phyloP scores from a whole-genome alignment of 371 early-diverging fungal genomes.

The Mucor sp. region DNA sequence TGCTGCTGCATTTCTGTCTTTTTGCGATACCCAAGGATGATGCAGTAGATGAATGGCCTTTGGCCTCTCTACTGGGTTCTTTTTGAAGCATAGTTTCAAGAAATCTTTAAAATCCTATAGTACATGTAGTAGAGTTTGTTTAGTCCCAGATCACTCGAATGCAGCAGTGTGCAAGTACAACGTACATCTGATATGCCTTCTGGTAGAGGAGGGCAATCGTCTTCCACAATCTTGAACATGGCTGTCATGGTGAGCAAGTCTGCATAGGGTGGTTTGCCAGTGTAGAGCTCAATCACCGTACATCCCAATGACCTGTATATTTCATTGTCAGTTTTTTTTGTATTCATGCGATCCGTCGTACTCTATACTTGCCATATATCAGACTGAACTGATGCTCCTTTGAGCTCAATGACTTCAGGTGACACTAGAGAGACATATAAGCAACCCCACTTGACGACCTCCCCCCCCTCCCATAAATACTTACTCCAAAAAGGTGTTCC shows the following conservation, averaged over 20 bases:
- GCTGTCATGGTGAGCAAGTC: slow-evolving; percentile 85
- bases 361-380: slow-evolving; percentile 77
- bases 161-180: too few species aligned
- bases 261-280: slow-evolving; percentile 88
- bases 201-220: slow-evolving; percentile 83
- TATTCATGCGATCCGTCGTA: too few species aligned
- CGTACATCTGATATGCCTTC: slow-evolving; percentile 65
- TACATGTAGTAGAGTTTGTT: too few species aligned
- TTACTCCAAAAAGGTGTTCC: slow-evolving; percentile 97
- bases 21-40: slow-evolving; percentile 75
- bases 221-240: slow-evolving; percentile 93
- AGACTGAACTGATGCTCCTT: slow-evolving; percentile 79
- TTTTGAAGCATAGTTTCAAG: slow-evolving; percentile 79
- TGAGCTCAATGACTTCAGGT: slow-evolving; percentile 91
- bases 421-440: slow-evolving; percentile 65
- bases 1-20: slow-evolving; percentile 13
- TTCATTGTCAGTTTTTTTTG: not conserved
- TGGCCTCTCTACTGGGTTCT: slow-evolving; percentile 72
- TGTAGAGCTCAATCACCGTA: slow-evolving; percentile 85
- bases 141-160: too few species aligned
- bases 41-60: slow-evolving; percentile 53
- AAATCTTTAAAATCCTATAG: slow-evolving; percentile 72
- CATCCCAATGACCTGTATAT: slow-evolving; percentile 70
- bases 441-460: not conserved
- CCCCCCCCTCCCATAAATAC: not conserved